A percentile compares a stretch with the other conserved stretches of the same genome.
Conservation (phyloP, 2,329 filamentous ascomycete species). For the Colletotrichum sidae region DNA sequence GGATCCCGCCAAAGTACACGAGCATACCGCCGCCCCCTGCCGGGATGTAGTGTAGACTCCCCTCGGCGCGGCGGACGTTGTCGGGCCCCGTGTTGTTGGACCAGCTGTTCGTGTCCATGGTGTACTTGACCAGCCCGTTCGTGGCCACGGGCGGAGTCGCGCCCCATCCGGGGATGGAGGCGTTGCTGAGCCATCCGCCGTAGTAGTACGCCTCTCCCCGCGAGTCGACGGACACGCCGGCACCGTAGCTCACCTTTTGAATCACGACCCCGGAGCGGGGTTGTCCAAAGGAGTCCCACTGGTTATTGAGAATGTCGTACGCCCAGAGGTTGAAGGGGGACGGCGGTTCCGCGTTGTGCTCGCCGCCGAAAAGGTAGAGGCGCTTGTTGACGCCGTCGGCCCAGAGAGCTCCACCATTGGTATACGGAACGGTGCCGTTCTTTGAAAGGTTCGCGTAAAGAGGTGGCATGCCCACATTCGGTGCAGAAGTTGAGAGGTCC, state of each 20-base stretch:
- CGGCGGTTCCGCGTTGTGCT: conserved; percentile 58
- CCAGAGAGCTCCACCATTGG: conserved; percentile 64
- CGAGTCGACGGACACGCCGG: conserved; percentile 64
- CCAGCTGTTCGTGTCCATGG: conserved; percentile 64
- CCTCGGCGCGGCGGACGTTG: conserved; percentile 66
- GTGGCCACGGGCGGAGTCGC: conserved; percentile 59
- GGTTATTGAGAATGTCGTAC: conserved; percentile 67
- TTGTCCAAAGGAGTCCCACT: conserved; percentile 63
- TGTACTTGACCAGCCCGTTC: conserved; percentile 65
- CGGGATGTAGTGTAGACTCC: conserved; percentile 69
- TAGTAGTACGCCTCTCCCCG: conserved; percentile 70
- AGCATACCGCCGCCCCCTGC: conserved; percentile 69
- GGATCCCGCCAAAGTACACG: conserved; percentile 71
- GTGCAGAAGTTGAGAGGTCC: conserved; percentile 60
- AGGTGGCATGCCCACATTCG: conserved; percentile 58
- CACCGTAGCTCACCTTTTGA: conserved; percentile 65
- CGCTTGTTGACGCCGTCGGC: conserved; percentile 71
- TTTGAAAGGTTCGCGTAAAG: conserved; percentile 70
- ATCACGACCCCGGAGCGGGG: conserved; percentile 50
- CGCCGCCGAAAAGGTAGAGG: conserved; percentile 72
- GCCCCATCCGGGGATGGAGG: conserved; percentile 62
- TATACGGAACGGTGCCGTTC: conserved; percentile 64
- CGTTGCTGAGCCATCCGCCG: conserved; percentile 71
- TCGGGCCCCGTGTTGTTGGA: conserved; percentile 67
- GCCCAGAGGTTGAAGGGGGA: conserved; percentile 62